Evolutionary conservation across 306 rosid species (phyloP), one percentile per base, ranked within the genome.

Genomic region (Vicia faba): DNA sequence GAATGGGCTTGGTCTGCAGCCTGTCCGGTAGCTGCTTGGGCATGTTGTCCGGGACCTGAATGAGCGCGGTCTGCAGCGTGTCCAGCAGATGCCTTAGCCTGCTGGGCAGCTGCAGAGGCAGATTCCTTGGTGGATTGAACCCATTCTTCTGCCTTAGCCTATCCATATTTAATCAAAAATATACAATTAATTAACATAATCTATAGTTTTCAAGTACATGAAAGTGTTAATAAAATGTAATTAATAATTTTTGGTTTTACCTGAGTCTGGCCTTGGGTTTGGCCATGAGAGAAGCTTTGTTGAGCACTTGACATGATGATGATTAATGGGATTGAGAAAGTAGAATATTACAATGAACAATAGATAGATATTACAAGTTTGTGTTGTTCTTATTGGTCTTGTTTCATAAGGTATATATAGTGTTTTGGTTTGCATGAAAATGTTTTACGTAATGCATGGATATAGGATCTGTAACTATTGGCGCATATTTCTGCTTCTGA

Each of bases 251-350:
- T 9, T 28, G 44, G 0, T 9, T 66, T 49, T 2, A 72, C 82
- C 78, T 78, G 73, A 20, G 53, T 15, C 8, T 71, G 58, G 69
- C 77, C 81, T 0, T 67, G 31, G 56, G 55, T 0, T 48, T 48
- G 55, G 55, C 2, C 55, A 3, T 16, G 11, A 3, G 23, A 16
- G 74, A 78, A 60, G 56, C 15, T 66, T 72, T 85, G 86, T 15
- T 87, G 87, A 35, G 70, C 28, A 69, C 56, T 87, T 5, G 96
- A 64, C 95, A 90, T 90, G 58, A 10, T 50, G 57, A 77, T 61
- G 29, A 23, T 8, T 38, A 23, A 11, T 61, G 31, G 12, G 11
- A 10, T 55, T 38, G 60, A 25, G 31, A 55, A 61, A 3, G 4
- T 65, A 2, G 0, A 11, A 9, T 8, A 56, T 38, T 8, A 12